Base-by-base conservation (phyloP, 768 basidiomycete genomes). In the Psilocybe cyanescens region DNA sequence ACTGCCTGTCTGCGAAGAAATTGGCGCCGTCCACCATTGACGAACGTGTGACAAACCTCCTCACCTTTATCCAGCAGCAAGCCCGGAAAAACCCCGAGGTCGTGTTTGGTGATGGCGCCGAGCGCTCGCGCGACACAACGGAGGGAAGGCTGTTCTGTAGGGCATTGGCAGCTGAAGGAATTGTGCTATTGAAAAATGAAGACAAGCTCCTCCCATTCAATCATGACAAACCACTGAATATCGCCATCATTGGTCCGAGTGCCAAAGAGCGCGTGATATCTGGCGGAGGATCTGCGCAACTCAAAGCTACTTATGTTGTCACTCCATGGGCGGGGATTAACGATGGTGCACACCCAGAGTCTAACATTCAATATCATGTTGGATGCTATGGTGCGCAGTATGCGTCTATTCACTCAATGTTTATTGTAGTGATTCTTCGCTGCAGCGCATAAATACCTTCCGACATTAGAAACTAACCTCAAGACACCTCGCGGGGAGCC, bases 211-310 rank as follows among this genome's bases (percentile, higher is more conserved):
- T 92, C 14, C 90, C 90, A 2, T 62, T 90, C 4, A 68, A 69
- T n/a, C 55, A 71, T 7, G 61, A 59, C 24, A 70, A 68, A 30
- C 71, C 79, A 39, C 80, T 79, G 65, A 83, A 77, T 59, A 75
- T 92, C 44, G 87, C 86, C 4, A 75, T 91, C 50, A 86, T 91
- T 58, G 89, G 89, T 1, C 87, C 89, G 2, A 90, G 90, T 71
- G 86, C 85, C 46, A 84, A 84, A 70, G 85, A 83, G 53, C 73
- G 82, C 41, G 79, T 90, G 5, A 85, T 91, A 48, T 92, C 89
- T 17, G 89, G 89, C 11, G 92, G 92, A 28, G 91, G 92, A 37
- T 91, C 91, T 35, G 89, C 90, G 8, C 87, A 88, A 8, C 78
- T 94, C 56, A 89, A 86, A 61, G 77, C 89, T 1, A 84, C 81